Percentiles rank a stretch among this genome's conserved stretches.
Evolutionary conservation across 2,329 filamentous ascomycete species (phyloP).

Genomic region (Fusarium avenaceum): DNA sequence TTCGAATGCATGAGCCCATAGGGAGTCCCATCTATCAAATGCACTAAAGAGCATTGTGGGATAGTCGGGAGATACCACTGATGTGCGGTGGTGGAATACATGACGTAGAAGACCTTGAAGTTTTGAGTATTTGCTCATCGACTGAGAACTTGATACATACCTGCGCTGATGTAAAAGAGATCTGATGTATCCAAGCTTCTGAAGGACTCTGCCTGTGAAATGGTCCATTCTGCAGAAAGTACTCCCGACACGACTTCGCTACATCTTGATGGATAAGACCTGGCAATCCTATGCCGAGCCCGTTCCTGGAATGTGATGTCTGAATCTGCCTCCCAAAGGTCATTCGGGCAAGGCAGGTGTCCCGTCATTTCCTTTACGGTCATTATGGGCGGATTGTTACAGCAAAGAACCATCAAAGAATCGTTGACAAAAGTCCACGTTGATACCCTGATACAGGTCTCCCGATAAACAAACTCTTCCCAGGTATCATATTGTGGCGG

Average conservation of each 20-base stretch:
- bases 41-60: constrained; percentile 1
- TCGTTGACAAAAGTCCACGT: constrained; percentile 34
- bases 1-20: constrained; percentile 13
- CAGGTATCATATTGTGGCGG: background rate
- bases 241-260: constrained; percentile 8
- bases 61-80: background rate
- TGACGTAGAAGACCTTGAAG: constrained; percentile 10
- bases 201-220: background rate
- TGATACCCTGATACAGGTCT: constrained; percentile 37
- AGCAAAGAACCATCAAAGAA: constrained; percentile 17
- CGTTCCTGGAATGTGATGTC: background rate
- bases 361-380: constrained; percentile 33
- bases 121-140: background rate
- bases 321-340: constrained; percentile 32
- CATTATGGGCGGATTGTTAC: constrained; percentile 26
- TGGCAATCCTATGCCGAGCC: accelerated
- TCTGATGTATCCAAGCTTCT: background rate
- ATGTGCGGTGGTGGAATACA: constrained; percentile 26
- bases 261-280: background rate
- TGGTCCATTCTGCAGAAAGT: constrained; percentile 17
- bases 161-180: constrained; percentile 4
- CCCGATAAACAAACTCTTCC: constrained; percentile 20
- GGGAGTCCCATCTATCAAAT: constrained; percentile 29
- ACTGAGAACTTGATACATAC: background rate
- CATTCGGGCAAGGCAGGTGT: constrained; percentile 22